phyloP scores from a whole-genome alignment of 768 basidiomycete species.

The Ramaria sp. region DNA sequence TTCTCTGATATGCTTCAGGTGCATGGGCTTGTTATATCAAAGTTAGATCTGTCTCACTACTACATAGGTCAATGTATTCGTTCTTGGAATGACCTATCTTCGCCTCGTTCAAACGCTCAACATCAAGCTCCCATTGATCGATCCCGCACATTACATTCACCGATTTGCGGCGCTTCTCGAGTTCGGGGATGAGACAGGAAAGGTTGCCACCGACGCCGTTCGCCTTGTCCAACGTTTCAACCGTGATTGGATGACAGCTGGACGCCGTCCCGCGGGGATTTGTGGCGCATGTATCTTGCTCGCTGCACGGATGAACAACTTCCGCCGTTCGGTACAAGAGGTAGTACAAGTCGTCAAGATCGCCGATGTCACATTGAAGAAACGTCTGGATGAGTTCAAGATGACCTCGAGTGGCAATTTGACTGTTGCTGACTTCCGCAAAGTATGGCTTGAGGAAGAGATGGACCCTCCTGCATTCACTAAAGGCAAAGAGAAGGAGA shows the following conservation, averaged over 20 bases:
- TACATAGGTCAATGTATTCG: slow-evolving; percentile 87
- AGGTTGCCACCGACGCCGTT: slow-evolving; percentile 86
- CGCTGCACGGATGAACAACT: slow-evolving; percentile 98
- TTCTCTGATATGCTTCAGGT: slow-evolving; percentile 95
- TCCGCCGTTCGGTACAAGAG: slow-evolving; percentile 84
- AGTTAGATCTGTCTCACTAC: background rate
- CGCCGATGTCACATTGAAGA: slow-evolving; percentile 89
- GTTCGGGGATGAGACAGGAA: slow-evolving; percentile 89
- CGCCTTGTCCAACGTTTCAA: slow-evolving; percentile 91
- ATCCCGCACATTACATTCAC: slow-evolving; percentile 93
- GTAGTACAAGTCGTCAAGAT: slow-evolving; percentile 99
- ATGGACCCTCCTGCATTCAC: slow-evolving; percentile 87
- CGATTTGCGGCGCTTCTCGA: slow-evolving; percentile 92
- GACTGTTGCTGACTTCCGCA: slow-evolving; percentile 83
- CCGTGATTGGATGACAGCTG: slow-evolving; percentile 95
- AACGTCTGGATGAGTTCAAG: slow-evolving; percentile 91
- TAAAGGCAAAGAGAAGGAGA: slow-evolving; percentile 60
- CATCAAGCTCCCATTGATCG: slow-evolving; percentile 78
- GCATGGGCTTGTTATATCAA: slow-evolving; percentile 6
- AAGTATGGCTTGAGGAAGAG: slow-evolving; percentile 85
- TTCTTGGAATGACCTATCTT: slow-evolving; percentile 91
- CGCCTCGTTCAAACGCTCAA: slow-evolving; percentile 85
- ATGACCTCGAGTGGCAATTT: slow-evolving; percentile 76
- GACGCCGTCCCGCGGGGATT: slow-evolving; percentile 91
- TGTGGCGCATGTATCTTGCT: slow-evolving; percentile 93